Evolutionary conservation across 2,329 filamentous ascomycete species (phyloP), one percentile per base, ranked within the genome.

Genomic region (Fusarium mangiferae): DNA sequence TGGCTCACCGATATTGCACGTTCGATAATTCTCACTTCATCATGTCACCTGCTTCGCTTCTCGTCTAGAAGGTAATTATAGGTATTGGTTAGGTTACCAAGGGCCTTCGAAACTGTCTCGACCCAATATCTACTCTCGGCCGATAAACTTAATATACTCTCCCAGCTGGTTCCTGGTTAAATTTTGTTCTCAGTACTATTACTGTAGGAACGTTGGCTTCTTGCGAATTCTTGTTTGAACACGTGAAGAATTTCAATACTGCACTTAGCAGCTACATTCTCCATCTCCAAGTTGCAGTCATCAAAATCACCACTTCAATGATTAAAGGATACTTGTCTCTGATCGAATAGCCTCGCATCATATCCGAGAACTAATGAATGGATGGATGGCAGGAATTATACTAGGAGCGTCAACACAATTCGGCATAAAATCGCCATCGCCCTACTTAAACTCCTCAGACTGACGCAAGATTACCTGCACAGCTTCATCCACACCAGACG

Each of bases 401-500:
- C 12, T 17, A 49, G 30, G 18, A 5, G 6, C 28, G 41, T 7
- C 39, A 22, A 46, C 7, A 46, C 35, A 9, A 35, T 20, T 33
- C 38, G 15, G 9, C 39, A 30, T 24, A 33, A 15, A 22, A 24
- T 20, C 14, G n/a, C 8, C 57, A 63, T 55, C 35, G 4, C 20
- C 20, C 58, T 69, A 69, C 22, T 65, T 30, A 44, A 14, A 18
- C 28, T 24, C 20, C 36, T 55, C 56, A 44, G 66, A n/a, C 46
- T 51, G 57, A 24, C 45, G 52, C 46, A 70, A 59, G 35, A 85
- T 84, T 58, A 72, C 73, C 20, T 81, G 79, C 1, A 90, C 83
- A 6, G 91, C 89, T 69, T 91, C 85, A 64, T 90, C 88, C 35
- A 94, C 84, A 12, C 87, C 87, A 39, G 79, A 81, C 7, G 87